Base-by-base conservation (phyloP, 768 basidiomycete genomes). In the Lentinula boryana region DNA sequence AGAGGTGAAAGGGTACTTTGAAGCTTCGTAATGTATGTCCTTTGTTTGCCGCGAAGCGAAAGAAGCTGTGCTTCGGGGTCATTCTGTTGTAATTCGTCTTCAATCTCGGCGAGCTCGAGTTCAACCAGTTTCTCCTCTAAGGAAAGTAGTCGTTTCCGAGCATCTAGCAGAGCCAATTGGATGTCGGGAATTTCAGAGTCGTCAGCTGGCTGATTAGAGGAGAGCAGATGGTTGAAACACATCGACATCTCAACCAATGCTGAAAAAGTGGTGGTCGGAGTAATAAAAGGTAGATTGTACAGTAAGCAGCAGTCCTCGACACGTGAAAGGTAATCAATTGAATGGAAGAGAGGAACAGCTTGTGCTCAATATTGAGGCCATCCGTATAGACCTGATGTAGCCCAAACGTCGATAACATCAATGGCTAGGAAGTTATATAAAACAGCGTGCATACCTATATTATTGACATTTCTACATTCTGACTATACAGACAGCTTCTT, bases 401-500 rank as follows among this genome's bases (percentile, higher is more conserved):
- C 12, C 27, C 27, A 27, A 3, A 3, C 27, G 27, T 27, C 27
- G 36, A 46, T 23, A 2, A 15, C n/a, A n/a, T 23, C 44, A 18
- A 46, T 7, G 44, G 44, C 8, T 7, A n/a, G 21, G 27, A 27
- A 27, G 27, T 27, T 27, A 3, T 3, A 27, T 27, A 27, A 27
- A 27, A 27, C 27, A 27, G 27, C 27, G 27, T 27, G 27, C 27
- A 27, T 27, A n/a, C n/a, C n/a, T n/a, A n/a, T n/a, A n/a, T 27
- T 27, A 27, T 27, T 27, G 27, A 0, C 27, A 27, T 27, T 27
- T 27, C 27, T 27, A 3, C 27, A 27, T 49, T 10, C 50, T 51
- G 13, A 33, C 21, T 33, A 51, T 4, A 87, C 74, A 38, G 74
- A 77, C 56, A 91, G 77, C 63, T 82, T 80, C 64, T 90, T 86